Evolutionary conservation across 805 yeast genomes (phyloP).

Genomic region (Yamadazyma sp.): DNA sequence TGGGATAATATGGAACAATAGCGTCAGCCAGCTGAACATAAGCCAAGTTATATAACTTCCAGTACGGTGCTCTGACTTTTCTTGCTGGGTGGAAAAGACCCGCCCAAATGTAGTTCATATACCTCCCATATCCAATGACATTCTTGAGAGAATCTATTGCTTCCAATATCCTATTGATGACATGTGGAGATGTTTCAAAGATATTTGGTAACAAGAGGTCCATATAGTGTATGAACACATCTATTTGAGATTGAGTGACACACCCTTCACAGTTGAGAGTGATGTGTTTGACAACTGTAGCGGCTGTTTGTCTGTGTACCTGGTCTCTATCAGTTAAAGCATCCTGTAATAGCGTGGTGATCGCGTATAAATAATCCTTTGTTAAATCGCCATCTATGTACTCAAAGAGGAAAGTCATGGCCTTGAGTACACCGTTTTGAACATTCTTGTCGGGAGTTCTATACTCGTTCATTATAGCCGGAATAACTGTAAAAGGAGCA

Average conservation of each 20-base stretch:
- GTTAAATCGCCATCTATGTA: slow-evolving; percentile 77
- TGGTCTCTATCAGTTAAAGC: slow-evolving; percentile 88
- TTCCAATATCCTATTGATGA: slow-evolving; percentile 76
- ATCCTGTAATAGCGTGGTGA: slow-evolving; percentile 78
- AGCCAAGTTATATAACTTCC: slow-evolving; percentile 78
- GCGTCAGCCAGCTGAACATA: slow-evolving; percentile 75
- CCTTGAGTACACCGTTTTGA: slow-evolving; percentile 92
- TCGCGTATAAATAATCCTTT: slow-evolving; percentile 76
- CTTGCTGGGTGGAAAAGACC: slow-evolving; percentile 94
- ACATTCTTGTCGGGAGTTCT: slow-evolving; percentile 89
- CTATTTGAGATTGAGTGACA: slow-evolving; percentile 62
- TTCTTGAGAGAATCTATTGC: slow-evolving; percentile 71
- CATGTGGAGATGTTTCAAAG: slow-evolving; percentile 95
- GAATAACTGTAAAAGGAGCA: slow-evolving; percentile 88
- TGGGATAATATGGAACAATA: slow-evolving; percentile 81
- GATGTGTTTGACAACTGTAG: slow-evolving; percentile 79
- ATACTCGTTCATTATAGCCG: slow-evolving; percentile 94
- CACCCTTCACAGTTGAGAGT: slow-evolving; percentile 75
- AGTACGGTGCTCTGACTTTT: slow-evolving; percentile 79
- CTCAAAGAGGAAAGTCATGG: slow-evolving; percentile 88
- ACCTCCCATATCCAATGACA: slow-evolving; percentile 73
- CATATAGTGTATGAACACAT: slow-evolving; percentile 75
- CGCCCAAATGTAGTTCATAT: slow-evolving; percentile 75
- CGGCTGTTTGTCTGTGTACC: slow-evolving; percentile 94
- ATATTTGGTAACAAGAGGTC: slow-evolving; percentile 85